Evolutionary conservation across 225 moss, liverwort and hornwort species (phyloP), one percentile per base, ranked within the genome.

Genomic region (Anthoceros angustus): DNA sequence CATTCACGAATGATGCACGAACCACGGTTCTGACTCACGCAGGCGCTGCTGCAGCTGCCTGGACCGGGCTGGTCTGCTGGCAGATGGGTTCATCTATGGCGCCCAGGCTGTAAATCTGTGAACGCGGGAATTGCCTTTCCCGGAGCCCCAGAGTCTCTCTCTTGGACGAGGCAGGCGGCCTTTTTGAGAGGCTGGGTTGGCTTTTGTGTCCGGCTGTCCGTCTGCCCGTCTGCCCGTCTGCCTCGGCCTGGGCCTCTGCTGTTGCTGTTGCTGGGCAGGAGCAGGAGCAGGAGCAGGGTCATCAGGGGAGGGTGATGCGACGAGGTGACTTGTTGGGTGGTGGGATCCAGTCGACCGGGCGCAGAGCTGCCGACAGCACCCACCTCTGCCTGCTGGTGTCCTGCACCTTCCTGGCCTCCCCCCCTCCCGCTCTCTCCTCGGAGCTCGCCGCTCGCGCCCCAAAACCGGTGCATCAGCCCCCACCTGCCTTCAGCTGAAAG

Each of bases 281-380:
- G 45, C 45, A 46, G 16, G 6, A 16, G 16, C 2, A 11, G 45
- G 2, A 46, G 45, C 16, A 6, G 32, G 45, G 45, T 16, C n/a
- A n/a, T n/a, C n/a, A n/a, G n/a, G n/a, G n/a, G n/a, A n/a, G n/a
- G n/a, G n/a, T n/a, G n/a, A n/a, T n/a, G n/a, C n/a, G n/a, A n/a
- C n/a, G 16, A 20, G 55, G 55, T 15, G 55, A 55, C 55, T 8
- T 32, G 32, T 4, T 1, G 32, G 55, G 55, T 20, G 55, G 55
- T 55, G 55, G 55, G 55, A 55, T 55, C 55, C 55, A 55, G 55
- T 55, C 14, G 18, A 32, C 32, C 32, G 46, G 55, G n/a, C 18
- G 18, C n/a, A 23, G 55, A 9, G 55, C 55, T 55, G 55, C 55
- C 55, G 55, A 55, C 55, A 55, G 55, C 55, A 23, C 55, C 55